Evolutionary conservation across 2,329 filamentous ascomycete species (phyloP).

Genomic region (Clonostachys rosea): DNA sequence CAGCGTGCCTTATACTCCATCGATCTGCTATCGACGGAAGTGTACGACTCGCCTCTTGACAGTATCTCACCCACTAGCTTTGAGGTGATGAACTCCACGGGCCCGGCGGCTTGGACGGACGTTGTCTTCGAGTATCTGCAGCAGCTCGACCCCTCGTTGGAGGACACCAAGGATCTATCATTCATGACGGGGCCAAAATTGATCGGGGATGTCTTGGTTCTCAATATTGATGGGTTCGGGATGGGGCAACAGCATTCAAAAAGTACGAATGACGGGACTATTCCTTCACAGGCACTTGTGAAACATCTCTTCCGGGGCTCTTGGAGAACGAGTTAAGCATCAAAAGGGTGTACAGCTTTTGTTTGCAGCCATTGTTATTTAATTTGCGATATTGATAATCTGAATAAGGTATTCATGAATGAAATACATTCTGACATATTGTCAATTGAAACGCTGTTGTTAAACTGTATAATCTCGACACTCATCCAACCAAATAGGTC

Average conservation of each 20-base stretch:
- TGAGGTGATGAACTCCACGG: constrained; percentile 22
- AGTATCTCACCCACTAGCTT: constrained; percentile 12
- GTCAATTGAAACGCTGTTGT: too few relatives aligned
- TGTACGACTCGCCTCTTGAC: neutral
- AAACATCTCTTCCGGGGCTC: constrained; percentile 11
- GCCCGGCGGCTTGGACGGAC: constrained; percentile 22
- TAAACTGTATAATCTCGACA: too few relatives aligned
- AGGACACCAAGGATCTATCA: constrained; percentile 1
- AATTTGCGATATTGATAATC: too few relatives aligned
- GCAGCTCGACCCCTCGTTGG: constrained; percentile 9
- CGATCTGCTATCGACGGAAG: constrained; percentile 2
- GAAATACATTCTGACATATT: too few relatives aligned
- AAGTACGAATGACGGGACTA: constrained; percentile 15
- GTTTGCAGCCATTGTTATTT: too few relatives aligned
- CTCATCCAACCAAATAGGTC: too few relatives aligned
- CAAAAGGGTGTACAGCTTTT: too few relatives aligned
- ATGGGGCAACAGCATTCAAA: constrained; percentile 16
- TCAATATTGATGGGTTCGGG: constrained; percentile 17
- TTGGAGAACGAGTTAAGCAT: neutral
- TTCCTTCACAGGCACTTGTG: constrained; percentile 12
- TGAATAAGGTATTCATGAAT: too few relatives aligned
- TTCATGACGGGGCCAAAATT: constrained; percentile 6
- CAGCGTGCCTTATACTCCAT: constrained; percentile 12
- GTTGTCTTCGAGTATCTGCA: constrained; percentile 18
- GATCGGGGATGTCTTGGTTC: constrained; percentile 10